Evolutionary conservation across 495 filamentous ascomycete species (phyloP), one percentile per base, ranked within the genome.

Genomic region (Hyaloscypha finlandica): DNA sequence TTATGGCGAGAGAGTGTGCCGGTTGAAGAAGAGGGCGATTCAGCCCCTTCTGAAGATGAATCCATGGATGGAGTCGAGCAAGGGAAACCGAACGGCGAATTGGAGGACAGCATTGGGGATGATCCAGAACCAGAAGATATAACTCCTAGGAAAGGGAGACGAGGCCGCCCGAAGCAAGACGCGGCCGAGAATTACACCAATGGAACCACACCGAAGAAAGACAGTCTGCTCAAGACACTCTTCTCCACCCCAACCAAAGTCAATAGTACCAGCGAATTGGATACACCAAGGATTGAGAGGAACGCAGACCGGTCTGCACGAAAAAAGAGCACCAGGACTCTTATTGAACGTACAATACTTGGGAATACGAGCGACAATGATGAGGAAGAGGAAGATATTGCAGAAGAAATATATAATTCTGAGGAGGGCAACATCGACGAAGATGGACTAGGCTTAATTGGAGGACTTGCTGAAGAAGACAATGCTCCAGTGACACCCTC

Each of bases 271-370:
- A 22, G 16, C 5, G 63, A 60, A 6, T 58, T 20, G 14, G 67
- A 89, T 83, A 12, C 66, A 85, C 89, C 14, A 81, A 85, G 35
- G 83, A 83, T 71, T 79, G 81, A 54, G 84, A 52, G 84, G 61
- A 91, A 89, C 71, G 89, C 88, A 25, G 91, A 97, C 75, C 85
- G 89, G 8, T 97, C 93, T 1, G 94, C 93, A 3, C 87, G 92
- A 71, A 89, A 89, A 71, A 97, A 96, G 80, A 96, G 92, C 74
- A 90, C 88, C 4, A 84, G 88, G 55, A 84, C 86, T 6, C 75
- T 96, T 8, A 87, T 94, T 22, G 88, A 93, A 70, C 86, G 81
- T 12, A 83, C 85, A 31, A 77, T 85, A 19, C 80, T 77, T 8
- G 85, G 80, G 19, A 85, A 87, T 59, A 86, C 89, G n/a, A 90